These are phyloP conservation scores for Eutrema heterophyllum DNA, from an alignment of 345 rosid species.

Conservation along the genomic window DNA sequence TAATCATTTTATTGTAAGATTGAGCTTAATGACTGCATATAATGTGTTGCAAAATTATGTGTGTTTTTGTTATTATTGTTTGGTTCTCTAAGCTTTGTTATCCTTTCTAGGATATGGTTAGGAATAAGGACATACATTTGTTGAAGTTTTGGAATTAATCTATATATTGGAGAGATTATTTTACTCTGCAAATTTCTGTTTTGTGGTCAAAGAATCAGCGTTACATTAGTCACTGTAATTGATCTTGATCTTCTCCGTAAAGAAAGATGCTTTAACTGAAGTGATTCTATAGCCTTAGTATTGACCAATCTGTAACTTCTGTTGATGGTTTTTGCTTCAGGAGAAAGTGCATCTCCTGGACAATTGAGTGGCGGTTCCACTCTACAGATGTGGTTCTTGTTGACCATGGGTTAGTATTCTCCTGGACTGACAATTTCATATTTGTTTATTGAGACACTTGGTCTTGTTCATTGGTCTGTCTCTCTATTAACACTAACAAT, in stretches of 20 bases:
- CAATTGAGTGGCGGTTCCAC: conserved; percentile 89
- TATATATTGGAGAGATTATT: background rate
- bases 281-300: background rate
- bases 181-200: background rate
- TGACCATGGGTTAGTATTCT: conserved; percentile 60
- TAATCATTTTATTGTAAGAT: background rate
- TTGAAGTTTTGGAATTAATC: background rate
- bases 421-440: background rate
- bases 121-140: background rate
- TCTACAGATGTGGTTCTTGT: conserved; percentile 52
- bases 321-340: conserved; percentile 35
- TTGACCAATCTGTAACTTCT: conserved; percentile 5
- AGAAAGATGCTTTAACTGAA: background rate
- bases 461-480: background rate
- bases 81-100: background rate
- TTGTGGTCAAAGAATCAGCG: background rate
- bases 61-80: background rate
- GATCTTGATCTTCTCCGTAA: background rate
- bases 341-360: conserved; percentile 70
- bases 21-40: background rate
- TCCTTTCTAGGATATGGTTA: background rate
- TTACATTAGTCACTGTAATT: background rate
- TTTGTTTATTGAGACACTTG: background rate
- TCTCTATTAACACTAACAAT: background rate
- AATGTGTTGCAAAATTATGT: background rate